Evolutionary conservation across 306 rosid genomes (phyloP), one percentile per base, ranked within the genome.

Genomic region (Corylus avellana): DNA sequence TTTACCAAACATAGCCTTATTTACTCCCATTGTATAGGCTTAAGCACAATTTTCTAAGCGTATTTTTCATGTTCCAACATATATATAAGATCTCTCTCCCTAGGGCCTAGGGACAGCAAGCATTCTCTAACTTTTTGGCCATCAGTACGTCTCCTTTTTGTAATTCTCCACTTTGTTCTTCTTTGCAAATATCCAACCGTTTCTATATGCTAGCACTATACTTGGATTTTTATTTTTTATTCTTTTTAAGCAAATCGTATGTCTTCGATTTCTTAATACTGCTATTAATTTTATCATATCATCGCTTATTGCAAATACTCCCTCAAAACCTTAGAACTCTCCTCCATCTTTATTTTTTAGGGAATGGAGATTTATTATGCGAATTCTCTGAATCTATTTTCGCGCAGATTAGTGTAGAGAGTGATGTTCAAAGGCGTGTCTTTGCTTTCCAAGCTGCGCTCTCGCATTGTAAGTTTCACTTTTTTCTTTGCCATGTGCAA

Each of bases 371-470:
- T 56, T 53, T 53, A 2, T 56, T 9, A 56, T 6, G 62, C 12
- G 12, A 8, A n/a, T 56, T 2, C 25, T 56, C 12, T 56, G 37
- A 59, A 59, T 59, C 66, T 25, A 9, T 58, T 59, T 56, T 53
- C 44, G 67, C 12, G 80, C 80, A 84, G 87, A 69, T 75, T 22
- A 39, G 46, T 4, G 37, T 17, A 27, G 76, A 42, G 64, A 62
- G 55, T 61, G 20, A 88, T 88, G 94, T 95, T 91, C 87, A 87
- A 89, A 85, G 84, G 93, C 83, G 79, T 86, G 76, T 74, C 92
- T 75, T 90, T 87, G 32, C 89, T 94, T 82, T 94, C 98, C 22
- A 89, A 83, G 85, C 91, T 95, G 72, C 96, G 97, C 72, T 90
- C 98, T 85, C 96, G 95, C 32, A 77, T 81, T 77, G 98, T 92